A percentile compares a stretch with the other conserved stretches of the same genome.
Conservation (phyloP, 202 grass and related monocot genomes). For the Bolboschoenoplectus hybrid region DNA sequence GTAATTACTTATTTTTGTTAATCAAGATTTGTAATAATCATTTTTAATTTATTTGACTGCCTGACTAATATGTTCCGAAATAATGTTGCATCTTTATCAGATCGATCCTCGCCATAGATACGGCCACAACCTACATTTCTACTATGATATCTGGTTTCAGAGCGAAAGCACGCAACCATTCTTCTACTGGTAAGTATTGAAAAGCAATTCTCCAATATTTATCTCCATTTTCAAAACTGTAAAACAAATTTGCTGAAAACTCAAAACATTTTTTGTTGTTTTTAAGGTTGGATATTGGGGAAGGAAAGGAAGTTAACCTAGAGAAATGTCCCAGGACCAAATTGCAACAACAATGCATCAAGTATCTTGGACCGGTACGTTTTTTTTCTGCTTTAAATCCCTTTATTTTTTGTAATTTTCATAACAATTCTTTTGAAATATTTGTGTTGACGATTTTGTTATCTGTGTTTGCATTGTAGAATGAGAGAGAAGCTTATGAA, state of each 20-base stretch:
- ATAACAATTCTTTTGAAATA: background rate
- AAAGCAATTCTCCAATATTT: conserved; percentile 19
- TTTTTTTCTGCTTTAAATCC: conserved; percentile 19
- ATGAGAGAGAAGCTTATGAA: conserved; percentile 88
- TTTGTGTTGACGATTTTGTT: conserved; percentile 15
- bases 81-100: conserved; percentile 50
- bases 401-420: background rate
- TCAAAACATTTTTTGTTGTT: conserved; percentile 28
- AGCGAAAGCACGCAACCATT: conserved; percentile 91
- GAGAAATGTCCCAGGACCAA: conserved; percentile 80
- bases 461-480: conserved; percentile 45
- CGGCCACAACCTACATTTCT: conserved; percentile 96
- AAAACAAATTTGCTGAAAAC: conserved; percentile 5
- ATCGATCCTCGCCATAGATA: conserved; percentile 99
- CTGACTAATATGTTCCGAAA: conserved; percentile 44
- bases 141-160: conserved; percentile 89
- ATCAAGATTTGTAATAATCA: conserved; percentile 41
- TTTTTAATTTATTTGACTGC: conserved; percentile 39
- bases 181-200: conserved; percentile 92
- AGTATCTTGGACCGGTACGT: conserved; percentile 93
- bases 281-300: conserved; percentile 92
- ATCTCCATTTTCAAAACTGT: conserved; percentile 9
- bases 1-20: conserved; percentile 55
- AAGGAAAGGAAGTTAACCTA: conserved; percentile 92
- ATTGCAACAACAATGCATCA: conserved; percentile 91